phyloP scores from a whole-genome alignment of 805 yeast species.

The Yamadazyma philogaea region DNA sequence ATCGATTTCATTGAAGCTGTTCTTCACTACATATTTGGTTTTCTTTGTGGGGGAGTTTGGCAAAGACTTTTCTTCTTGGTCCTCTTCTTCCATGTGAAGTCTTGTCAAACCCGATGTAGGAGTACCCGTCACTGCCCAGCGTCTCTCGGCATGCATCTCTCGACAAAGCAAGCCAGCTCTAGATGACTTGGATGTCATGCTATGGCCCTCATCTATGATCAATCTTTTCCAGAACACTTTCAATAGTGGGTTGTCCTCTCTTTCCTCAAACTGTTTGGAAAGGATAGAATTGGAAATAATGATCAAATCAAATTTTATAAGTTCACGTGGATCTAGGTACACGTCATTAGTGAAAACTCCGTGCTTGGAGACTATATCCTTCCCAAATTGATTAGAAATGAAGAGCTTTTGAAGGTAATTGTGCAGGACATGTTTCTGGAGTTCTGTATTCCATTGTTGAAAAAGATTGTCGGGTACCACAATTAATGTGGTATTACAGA shows the following conservation, averaged over 20 bases:
- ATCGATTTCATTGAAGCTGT: conserved; percentile 48
- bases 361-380: conserved; percentile 12
- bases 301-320: conserved; percentile 51
- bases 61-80: conserved; percentile 7
- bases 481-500: conserved; percentile 55
- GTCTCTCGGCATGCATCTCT: conserved; percentile 52
- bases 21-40: conserved; percentile 45
- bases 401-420: conserved; percentile 34
- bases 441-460: conserved; percentile 62
- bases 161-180: conserved; percentile 49
- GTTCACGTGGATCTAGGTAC: conserved; percentile 23
- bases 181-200: conserved; percentile 52
- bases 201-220: conserved; percentile 75
- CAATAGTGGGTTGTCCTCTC: conserved; percentile 33
- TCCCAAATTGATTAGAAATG: conserved; percentile 31
- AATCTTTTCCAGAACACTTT: conserved; percentile 62
- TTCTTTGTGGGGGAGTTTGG: conserved; percentile 17
- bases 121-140: conserved; percentile 76
- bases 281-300: conserved; percentile 48
- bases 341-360: conserved; percentile 19
- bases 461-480: conserved; percentile 66
- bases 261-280: conserved; percentile 35
- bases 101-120: conserved; percentile 70
- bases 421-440: conserved; percentile 50
- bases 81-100: conserved; percentile 45